Percentiles rank a stretch among this genome's conserved stretches.
These are phyloP conservation scores for Hanseniaspora guilliermondii DNA, from an alignment of 805 yeast genomes.

Conservation along the genomic window DNA sequence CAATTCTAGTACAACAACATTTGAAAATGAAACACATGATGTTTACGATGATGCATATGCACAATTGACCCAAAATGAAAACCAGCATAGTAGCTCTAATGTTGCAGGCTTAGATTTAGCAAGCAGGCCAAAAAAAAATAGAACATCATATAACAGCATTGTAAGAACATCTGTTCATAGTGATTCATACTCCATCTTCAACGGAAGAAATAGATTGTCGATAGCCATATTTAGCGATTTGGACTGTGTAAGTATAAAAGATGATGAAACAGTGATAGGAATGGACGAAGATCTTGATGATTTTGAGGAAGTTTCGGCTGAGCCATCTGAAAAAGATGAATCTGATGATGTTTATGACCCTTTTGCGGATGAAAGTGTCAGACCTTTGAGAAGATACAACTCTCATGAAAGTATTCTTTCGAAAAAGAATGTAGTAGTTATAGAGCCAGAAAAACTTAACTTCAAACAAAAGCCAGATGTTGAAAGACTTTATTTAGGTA, in stretches of 20 bases:
- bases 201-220: constrained; percentile 27
- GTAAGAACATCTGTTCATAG: constrained; percentile 17
- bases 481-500: constrained; percentile 8
- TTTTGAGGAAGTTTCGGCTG: background rate
- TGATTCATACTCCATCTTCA: constrained; percentile 23
- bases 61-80: constrained; percentile 1
- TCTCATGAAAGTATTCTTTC: constrained; percentile 28
- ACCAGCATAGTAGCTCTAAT: background rate
- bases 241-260: constrained; percentile 13
- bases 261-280: constrained; percentile 10
- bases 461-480: background rate
- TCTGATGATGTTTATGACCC: background rate
- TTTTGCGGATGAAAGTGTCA: background rate
- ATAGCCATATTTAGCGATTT: constrained; percentile 24
- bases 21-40: background rate
- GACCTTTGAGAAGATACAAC: constrained; percentile 23
- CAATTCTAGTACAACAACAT: background rate
- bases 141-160: constrained; percentile 6
- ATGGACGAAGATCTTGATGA: background rate
- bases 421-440: constrained; percentile 7
- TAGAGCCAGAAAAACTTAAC: constrained; percentile 1
- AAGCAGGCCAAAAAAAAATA: background rate
- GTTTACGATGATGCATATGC: background rate
- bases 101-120: background rate
- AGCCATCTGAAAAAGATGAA: constrained; percentile 2